Conservation (phyloP, 2,329 filamentous ascomycete species). For the Pseudocercospora eumusae region DNA sequence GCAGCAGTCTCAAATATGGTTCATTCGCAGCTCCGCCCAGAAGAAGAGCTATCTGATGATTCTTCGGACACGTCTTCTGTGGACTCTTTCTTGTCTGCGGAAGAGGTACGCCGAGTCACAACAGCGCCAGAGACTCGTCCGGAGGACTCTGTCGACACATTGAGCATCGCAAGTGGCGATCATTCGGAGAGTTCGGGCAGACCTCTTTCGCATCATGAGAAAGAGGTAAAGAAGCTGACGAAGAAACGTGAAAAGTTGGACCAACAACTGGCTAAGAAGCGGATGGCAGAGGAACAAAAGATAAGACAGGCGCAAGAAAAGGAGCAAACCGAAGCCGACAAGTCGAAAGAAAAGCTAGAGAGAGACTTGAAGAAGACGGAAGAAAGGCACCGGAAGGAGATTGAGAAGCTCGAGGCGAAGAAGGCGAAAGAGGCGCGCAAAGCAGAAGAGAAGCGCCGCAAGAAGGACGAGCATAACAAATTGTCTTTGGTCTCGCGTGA, state of each 20-base stretch:
- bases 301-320: conserved; percentile 43
- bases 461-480: conserved; percentile 52
- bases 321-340: conserved; percentile 51
- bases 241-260: conserved; percentile 63
- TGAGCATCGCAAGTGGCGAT: conserved; percentile 30
- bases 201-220: conserved; percentile 51
- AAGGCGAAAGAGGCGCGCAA: conserved; percentile 43
- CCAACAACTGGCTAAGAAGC: conserved; percentile 61
- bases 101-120: conserved; percentile 41
- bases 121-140: conserved; percentile 37
- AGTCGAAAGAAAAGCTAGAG: conserved; percentile 66
- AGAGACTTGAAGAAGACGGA: conserved; percentile 66
- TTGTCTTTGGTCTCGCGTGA: conserved; percentile 52
- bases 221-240: conserved; percentile 65
- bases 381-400: conserved; percentile 63
- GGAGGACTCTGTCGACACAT: conserved; percentile 29
- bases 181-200: conserved; percentile 24
- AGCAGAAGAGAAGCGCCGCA: conserved; percentile 49
- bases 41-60: conserved; percentile 23
- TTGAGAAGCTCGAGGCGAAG: conserved; percentile 55
- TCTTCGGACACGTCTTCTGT: conserved; percentile 34
- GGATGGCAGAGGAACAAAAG: conserved; percentile 54
- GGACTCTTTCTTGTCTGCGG: conserved; percentile 47
- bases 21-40: conserved; percentile 29
- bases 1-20: conserved; percentile 35